Base-by-base conservation (phyloP, 1,284 basidiomycete genomes). In the Termitomyces sp. region DNA sequence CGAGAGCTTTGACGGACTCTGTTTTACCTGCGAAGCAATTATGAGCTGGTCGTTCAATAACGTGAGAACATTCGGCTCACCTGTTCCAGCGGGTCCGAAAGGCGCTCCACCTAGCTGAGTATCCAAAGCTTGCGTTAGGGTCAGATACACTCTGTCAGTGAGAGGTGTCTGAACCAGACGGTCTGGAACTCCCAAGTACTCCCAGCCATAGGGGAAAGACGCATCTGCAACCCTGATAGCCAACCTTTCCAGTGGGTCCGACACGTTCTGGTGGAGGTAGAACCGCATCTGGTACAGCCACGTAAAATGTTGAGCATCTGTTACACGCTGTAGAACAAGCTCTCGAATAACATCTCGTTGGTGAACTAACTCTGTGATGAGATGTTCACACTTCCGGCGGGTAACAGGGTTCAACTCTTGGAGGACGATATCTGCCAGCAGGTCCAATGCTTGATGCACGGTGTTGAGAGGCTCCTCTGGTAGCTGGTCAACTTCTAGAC, bases 281-380 rank as follows among this genome's bases (percentile, higher is more conserved):
- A 95, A 99, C 7, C 97, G 91, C 96, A 99, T 98, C 67, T 99
- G 95, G 62, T 93, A 97, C 9, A 98, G 76, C 97, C 97, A 99
- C 5, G 84, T 81, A 68, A 99, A 99, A 52, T 81, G 80, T 59
- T 83, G 84, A 54, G 81, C 72, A 56, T 88, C 84, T 1, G 72
- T 58, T 9, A 90, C 79, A n/a, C 75, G 71, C 60, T 87, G 80
- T 51, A 83, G 76, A 48, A 92, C 80, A 49, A 99, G 84, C 9
- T 81, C 73, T 14, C 96, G 88, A 39, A 88, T 88, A 39, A 98
- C 94, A 69, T 99, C 96, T 59, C 96, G 83, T 68, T 99, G 94
- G 67, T 99, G 97, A 9, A 99, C 97, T 3, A 99, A 84, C 70
- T 99, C 97, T 1, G 96, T 99, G 73, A 99, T 98, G 60, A 99